Conservation (phyloP, 164 flowering plant genomes). For the Hamamelis virginiana region DNA sequence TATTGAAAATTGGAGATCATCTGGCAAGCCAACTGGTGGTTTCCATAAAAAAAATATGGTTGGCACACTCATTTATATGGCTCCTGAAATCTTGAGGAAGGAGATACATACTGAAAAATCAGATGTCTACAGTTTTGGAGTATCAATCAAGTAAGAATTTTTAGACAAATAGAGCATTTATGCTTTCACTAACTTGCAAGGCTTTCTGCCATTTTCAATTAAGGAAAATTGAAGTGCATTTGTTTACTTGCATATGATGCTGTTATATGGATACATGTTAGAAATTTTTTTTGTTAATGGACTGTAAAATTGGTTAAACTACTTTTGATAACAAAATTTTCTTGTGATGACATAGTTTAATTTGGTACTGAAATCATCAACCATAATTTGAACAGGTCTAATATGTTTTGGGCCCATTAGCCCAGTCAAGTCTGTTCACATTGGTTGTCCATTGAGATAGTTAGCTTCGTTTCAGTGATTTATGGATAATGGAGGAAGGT, state of each 20-base stretch:
- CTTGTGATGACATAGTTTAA: too few relatives aligned
- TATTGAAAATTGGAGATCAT: constrained; percentile 71
- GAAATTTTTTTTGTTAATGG: too few relatives aligned
- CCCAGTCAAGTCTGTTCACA: too few relatives aligned
- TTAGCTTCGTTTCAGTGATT: too few relatives aligned
- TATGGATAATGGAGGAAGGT: too few relatives aligned
- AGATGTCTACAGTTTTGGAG: constrained; percentile 90
- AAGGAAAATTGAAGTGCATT: neutral
- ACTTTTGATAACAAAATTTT: too few relatives aligned
- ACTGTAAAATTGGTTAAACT: too few relatives aligned
- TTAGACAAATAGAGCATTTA: neutral
- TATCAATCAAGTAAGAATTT: constrained; percentile 74
- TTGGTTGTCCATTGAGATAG: too few relatives aligned
- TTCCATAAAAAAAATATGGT: constrained; percentile 96
- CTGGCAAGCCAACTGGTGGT: constrained; percentile 98
- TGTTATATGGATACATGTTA: neutral
- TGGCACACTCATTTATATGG: constrained; percentile 95
- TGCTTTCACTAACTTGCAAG: neutral
- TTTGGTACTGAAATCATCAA: too few relatives aligned
- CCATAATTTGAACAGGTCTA: too few relatives aligned
- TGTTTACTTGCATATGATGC: neutral
- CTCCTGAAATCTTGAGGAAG: constrained; percentile 86
- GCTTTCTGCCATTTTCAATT: neutral
- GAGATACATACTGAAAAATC: constrained; percentile 84
- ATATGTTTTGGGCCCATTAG: too few relatives aligned